Conservation (phyloP, 1,139 yeast species). For the Debaryomyces sp. region DNA sequence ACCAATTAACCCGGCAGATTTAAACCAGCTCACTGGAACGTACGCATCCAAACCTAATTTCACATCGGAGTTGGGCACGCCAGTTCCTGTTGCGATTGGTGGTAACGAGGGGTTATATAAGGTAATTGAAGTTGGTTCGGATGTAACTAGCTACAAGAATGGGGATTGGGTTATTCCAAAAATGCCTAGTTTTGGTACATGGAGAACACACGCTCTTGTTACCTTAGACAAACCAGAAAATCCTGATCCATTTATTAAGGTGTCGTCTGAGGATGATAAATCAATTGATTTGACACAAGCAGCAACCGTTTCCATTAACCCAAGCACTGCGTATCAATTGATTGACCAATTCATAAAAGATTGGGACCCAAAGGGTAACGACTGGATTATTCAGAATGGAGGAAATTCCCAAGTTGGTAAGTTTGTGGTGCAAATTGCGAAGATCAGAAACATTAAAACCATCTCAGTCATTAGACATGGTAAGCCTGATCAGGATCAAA, state of each 20-base stretch:
- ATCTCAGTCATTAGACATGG: constrained; percentile 36
- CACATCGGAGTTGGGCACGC: constrained; percentile 50
- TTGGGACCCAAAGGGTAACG: constrained; percentile 27
- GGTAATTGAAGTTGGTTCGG: constrained; percentile 27
- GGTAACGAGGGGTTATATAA: constrained; percentile 57
- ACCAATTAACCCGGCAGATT: constrained; percentile 91
- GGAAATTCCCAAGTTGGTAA: constrained; percentile 39
- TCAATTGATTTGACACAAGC: constrained; percentile 28
- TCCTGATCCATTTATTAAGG: constrained; percentile 23
- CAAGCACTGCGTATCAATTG: constrained; percentile 37
- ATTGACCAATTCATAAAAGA: constrained; percentile 29
- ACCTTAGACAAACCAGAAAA: constrained; percentile 18
- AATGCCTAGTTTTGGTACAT: constrained; percentile 36
- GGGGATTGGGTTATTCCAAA: constrained; percentile 39
- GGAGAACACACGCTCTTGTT: constrained; percentile 35
- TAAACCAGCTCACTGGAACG: constrained; percentile 90
- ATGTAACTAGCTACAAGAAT: constrained; percentile 19
- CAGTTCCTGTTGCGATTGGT: constrained; percentile 71
- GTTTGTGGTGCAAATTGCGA: constrained; percentile 34
- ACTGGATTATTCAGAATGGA: constrained; percentile 39
- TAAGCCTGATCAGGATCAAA: constrained; percentile 26
- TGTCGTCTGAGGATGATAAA: constrained; percentile 15
- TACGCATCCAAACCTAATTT: constrained; percentile 84
- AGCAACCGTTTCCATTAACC: constrained; percentile 38
- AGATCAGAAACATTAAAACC: constrained; percentile 24